A percentile compares a stretch with the other conserved stretches of the same genome.
Conservation (phyloP, 192 early-diverging fungal species). For the Coemansia sp. region DNA sequence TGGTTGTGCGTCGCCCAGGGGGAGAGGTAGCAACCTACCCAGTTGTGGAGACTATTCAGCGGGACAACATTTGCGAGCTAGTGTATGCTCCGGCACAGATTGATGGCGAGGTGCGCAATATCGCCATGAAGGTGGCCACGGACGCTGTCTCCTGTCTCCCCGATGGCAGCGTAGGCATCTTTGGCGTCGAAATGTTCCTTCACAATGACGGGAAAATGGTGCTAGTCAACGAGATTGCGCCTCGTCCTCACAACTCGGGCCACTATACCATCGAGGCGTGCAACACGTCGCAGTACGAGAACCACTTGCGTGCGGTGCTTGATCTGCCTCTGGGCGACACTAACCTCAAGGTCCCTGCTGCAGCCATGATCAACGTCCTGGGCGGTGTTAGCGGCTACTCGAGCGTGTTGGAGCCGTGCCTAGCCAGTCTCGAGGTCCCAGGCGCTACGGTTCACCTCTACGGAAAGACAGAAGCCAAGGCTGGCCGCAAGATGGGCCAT, state of each 20-base stretch:
- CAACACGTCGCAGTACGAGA: conserved; percentile 96
- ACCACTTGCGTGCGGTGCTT: conserved; percentile 87
- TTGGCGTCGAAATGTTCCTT: conserved; percentile 98
- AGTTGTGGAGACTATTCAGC: conserved; percentile 95
- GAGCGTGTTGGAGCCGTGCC: conserved; percentile 56
- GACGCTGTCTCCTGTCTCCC: conserved; percentile 71
- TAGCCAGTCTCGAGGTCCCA: conserved; percentile 65
- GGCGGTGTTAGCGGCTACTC: conserved; percentile 65
- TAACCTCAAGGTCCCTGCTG: conserved; percentile 83
- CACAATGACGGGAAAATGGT: conserved; percentile 77
- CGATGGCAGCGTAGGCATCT: conserved; percentile 81
- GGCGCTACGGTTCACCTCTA: conserved; percentile 93
- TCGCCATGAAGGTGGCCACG: conserved; percentile 81
- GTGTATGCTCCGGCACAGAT: conserved; percentile 97
- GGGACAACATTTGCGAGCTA: conserved; percentile 93
- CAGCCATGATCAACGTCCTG: conserved; percentile 95
- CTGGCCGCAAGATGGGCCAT: conserved; percentile 97
- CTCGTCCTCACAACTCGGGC: conserved; percentile 98
- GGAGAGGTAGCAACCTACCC: conserved; percentile 77
- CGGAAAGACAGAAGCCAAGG: conserved; percentile 86
- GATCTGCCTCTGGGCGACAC: conserved; percentile 88
- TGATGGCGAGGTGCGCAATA: conserved; percentile 69
- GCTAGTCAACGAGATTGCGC: conserved; percentile 96
- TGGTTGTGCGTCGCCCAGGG: conserved; percentile 82
- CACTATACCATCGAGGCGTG: conserved; percentile 99